Percentiles rank a stretch among this genome's conserved stretches.
Conservation (phyloP, 2,329 filamentous ascomycete species). For the Penicillium sp. region DNA sequence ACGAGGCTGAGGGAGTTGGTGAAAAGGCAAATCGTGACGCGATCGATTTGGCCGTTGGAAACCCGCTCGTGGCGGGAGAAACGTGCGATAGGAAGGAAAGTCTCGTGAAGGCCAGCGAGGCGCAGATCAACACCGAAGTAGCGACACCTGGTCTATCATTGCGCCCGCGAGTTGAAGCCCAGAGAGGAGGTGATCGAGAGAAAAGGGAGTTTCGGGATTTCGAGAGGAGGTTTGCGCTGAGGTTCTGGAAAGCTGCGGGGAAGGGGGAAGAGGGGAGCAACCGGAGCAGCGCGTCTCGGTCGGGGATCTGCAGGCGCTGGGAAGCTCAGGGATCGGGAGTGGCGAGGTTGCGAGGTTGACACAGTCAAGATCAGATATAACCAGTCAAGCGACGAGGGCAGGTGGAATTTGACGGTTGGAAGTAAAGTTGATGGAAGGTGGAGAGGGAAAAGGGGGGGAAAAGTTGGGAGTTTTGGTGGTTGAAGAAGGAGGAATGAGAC, state of each 20-base stretch:
- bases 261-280: constrained; percentile 20
- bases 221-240: constrained; percentile 13
- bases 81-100: constrained; percentile 34
- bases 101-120: constrained; percentile 34
- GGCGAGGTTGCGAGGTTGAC: not conserved
- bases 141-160: constrained; percentile 38
- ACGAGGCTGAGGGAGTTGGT: not conserved
- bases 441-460: not conserved
- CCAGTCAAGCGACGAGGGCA: not conserved
- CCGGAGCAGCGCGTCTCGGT: constrained; percentile 8
- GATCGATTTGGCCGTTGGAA: constrained; percentile 27
- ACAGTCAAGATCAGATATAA: not conserved
- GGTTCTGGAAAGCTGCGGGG: constrained; percentile 24
- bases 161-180: constrained; percentile 29
- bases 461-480: not conserved
- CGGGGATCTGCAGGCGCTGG: constrained; percentile 8
- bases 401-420: not conserved
- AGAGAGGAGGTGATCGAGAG: constrained; percentile 20
- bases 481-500: constrained; percentile 8
- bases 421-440: not conserved
- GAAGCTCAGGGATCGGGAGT: constrained; percentile 4
- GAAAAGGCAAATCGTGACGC: constrained; percentile 19
- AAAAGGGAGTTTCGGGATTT: constrained; percentile 8
- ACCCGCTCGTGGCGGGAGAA: constrained; percentile 34
- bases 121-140: constrained; percentile 41